Evolutionary conservation across 164 flowering plant species (phyloP), one percentile per base, ranked within the genome.

Genomic region (Vitis riparia): DNA sequence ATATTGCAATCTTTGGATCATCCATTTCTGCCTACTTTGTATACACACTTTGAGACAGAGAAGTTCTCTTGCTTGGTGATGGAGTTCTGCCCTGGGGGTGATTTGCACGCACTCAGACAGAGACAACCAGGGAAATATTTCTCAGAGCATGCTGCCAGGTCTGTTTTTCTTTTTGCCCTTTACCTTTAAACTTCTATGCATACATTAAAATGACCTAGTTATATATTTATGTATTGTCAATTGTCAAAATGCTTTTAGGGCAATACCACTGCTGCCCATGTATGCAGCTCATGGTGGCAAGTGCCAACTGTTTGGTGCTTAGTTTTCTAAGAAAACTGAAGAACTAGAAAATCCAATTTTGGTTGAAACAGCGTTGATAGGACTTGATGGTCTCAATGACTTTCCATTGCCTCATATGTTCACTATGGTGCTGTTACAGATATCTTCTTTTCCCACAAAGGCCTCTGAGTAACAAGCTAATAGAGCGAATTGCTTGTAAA

Each of bases 51-150:
- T 73, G 98, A 93, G 75, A 93, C 96, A 0, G 94, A 93, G 53
- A 87, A 85, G 63, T 79, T 83, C 62, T 82, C 94, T 65, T 93
- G 88, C 74, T 75, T 93, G 82, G 93, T 93, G 49, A 93, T 93
- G 96, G 98, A 93, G 82, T 91, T 84, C 69, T 93, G 98, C 75
- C 91, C 94, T 30, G 98, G 98, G 5, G 98, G 98, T 59, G 98
- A 93, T 68, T 73, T 93, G 68, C 98, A 93, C 78, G 85, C 88
- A 0, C 89, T 93, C 30, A 75, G 96, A 65, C 98, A 91, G 78
- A 84, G 82, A 79, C 98, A 93, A 73, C 97, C 87, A 13, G 91
- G 94, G 65, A 93, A 91, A 76, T 83, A 65, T 74, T 93, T 93
- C 58, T 72, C 94, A 5, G 98, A 93, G 79, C 88, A 91, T 70